Conservation (phyloP, 257 asterid species). For the Solanum sparsipilum region DNA sequence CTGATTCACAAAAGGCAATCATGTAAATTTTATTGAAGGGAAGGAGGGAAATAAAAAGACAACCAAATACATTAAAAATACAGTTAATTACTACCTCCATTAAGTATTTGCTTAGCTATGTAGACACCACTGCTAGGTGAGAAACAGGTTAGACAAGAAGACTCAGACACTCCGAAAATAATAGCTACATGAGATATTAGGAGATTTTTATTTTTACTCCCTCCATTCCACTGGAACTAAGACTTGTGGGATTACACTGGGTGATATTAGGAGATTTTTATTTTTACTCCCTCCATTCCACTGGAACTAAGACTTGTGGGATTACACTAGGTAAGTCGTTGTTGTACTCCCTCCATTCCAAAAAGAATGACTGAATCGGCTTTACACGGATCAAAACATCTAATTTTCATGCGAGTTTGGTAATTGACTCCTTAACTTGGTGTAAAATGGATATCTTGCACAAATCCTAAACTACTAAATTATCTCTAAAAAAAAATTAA, state of each 20-base stretch:
- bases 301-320: neutral
- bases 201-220: neutral
- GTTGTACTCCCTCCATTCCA: neutral
- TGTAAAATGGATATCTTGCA: neutral
- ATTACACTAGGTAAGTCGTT: neutral
- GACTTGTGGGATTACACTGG: neutral
- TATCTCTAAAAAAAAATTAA: neutral
- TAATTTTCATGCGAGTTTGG: neutral
- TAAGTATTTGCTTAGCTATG: neutral
- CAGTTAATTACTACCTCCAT: neutral
- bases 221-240: neutral
- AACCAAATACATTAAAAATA: neutral
- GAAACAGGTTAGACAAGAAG: neutral
- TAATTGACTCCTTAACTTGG: neutral
- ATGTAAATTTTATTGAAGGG: neutral
- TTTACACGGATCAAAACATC: neutral
- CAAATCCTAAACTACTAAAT: neutral
- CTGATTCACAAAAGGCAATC: constrained; percentile 24
- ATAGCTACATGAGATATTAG: neutral
- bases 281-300: neutral
- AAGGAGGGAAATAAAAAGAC: neutral
- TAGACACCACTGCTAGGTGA: neutral
- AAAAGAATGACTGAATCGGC: neutral
- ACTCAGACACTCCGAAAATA: neutral
- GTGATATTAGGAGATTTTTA: neutral